Evolutionary conservation across 2,329 filamentous ascomycete genomes (phyloP).

Genomic region (Alternaria sp.): DNA sequence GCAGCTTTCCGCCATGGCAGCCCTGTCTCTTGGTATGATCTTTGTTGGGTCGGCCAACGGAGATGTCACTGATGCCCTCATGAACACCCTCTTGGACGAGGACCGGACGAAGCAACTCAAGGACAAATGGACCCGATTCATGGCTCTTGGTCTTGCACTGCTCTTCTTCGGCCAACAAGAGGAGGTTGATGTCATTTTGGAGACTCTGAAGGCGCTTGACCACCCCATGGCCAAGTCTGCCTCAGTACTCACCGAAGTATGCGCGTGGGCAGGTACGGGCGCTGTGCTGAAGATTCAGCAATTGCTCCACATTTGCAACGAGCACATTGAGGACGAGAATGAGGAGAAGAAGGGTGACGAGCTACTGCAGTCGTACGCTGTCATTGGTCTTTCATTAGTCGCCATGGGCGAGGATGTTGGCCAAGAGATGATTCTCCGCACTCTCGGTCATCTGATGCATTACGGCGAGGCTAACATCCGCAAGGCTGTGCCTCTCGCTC

Average conservation of each 20-base stretch:
- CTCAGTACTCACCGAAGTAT: conserved; percentile 91
- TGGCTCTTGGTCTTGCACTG: conserved; percentile 90
- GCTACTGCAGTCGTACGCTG: conserved; percentile 93
- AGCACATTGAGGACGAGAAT: conserved; percentile 92
- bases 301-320: conserved; percentile 96
- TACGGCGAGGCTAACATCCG: conserved; percentile 98
- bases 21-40: conserved; percentile 85
- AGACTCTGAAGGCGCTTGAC: conserved; percentile 95
- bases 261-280: conserved; percentile 96
- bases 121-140: conserved; percentile 98
- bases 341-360: conserved; percentile 92
- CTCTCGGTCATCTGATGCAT: conserved; percentile 98
- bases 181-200: conserved; percentile 96
- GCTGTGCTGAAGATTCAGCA: conserved; percentile 97
- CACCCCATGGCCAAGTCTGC: conserved; percentile 98
- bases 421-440: conserved; percentile 97
- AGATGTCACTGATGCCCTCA: conserved; percentile 89
- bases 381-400: conserved; percentile 90
- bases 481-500: conserved; percentile 91
- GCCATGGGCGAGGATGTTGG: conserved; percentile 98
- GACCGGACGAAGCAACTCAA: conserved; percentile 90
- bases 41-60: conserved; percentile 93
- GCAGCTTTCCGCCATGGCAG: conserved; percentile 96
- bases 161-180: conserved; percentile 97
- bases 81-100: conserved; percentile 91